A percentile compares a stretch with the other conserved stretches of the same genome.
phyloP scores from a whole-genome alignment of 768 basidiomycete genomes.

The Boletus speciosus region DNA sequence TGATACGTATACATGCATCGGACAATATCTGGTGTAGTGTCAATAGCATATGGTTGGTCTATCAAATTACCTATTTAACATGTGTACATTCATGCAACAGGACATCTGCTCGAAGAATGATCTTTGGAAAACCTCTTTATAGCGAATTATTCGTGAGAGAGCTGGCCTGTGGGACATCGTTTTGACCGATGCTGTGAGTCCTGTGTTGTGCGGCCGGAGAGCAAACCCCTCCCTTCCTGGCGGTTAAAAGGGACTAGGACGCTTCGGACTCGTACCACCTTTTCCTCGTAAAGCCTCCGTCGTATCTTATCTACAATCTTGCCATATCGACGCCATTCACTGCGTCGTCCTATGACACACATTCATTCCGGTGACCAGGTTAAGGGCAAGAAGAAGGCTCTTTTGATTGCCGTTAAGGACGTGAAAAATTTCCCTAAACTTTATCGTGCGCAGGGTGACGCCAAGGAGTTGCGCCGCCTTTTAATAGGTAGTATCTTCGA shows the following conservation, averaged over 20 bases:
- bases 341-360: conserved; percentile 4
- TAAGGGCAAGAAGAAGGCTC: conserved; percentile 14
- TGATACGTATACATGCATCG: not conserved
- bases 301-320: conserved; percentile 14
- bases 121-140: not conserved
- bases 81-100: not conserved
- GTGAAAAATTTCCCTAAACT: not conserved
- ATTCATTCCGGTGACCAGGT: not conserved
- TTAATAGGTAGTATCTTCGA: conserved; percentile 26
- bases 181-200: conserved; percentile 6
- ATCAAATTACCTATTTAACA: conserved; percentile 1
- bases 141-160: not conserved
- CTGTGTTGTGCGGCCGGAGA: conserved; percentile 3
- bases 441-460: conserved; percentile 14
- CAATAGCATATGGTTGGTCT: not conserved
- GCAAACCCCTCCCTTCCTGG: not conserved
- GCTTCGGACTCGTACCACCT: not conserved
- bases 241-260: not conserved
- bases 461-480: conserved; percentile 10
- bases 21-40: conserved; percentile 12
- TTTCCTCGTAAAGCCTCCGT: not conserved
- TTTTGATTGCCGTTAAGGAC: conserved; percentile 23
- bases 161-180: not conserved
- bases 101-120: not conserved
- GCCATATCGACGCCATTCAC: not conserved